phyloP scores from a whole-genome alignment of 495 filamentous ascomycete species.

The Cudoniella acicularis region DNA sequence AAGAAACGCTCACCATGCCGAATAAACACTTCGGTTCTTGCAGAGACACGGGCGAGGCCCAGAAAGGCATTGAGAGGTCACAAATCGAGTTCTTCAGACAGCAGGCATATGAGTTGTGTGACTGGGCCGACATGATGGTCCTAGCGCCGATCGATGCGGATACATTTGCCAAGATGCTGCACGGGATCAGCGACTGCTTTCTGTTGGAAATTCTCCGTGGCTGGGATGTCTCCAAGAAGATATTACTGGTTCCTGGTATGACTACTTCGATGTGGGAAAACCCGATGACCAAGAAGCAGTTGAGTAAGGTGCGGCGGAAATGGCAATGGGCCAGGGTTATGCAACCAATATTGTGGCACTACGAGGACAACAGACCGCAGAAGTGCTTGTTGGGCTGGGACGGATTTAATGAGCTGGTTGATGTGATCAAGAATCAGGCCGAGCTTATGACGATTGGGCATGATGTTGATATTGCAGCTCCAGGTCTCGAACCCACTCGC shows the following conservation, averaged over 20 bases:
- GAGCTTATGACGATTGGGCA: constrained; percentile 59
- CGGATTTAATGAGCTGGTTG: constrained; percentile 59
- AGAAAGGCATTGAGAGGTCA: constrained; percentile 24
- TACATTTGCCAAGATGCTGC: constrained; percentile 76
- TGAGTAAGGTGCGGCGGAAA: constrained; percentile 71
- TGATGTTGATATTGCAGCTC: constrained; percentile 49
- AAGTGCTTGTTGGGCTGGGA: constrained; percentile 61
- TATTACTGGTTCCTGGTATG: constrained; percentile 80
- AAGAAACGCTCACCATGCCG: constrained; percentile 46
- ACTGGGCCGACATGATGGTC: constrained; percentile 84
- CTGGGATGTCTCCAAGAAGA: constrained; percentile 81
- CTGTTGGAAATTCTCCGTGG: constrained; percentile 70
- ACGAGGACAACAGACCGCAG: constrained; percentile 41
- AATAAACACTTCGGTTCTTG: constrained; percentile 28
- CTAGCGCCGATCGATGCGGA: constrained; percentile 82
- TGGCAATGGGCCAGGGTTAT: constrained; percentile 79
- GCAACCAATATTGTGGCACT: constrained; percentile 70
- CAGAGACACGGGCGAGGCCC: constrained; percentile 19
- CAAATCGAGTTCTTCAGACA: constrained; percentile 41
- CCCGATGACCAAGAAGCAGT: constrained; percentile 76
- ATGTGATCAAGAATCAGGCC: constrained; percentile 63
- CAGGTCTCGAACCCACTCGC: constrained; percentile 27
- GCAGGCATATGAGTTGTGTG: constrained; percentile 66
- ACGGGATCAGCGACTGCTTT: constrained; percentile 69
- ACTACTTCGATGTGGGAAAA: constrained; percentile 80